Percentiles rank a stretch among this genome's conserved stretches.
phyloP scores from a whole-genome alignment of 129 eudicot genomes.

The Chrysanthemum makinoi region DNA sequence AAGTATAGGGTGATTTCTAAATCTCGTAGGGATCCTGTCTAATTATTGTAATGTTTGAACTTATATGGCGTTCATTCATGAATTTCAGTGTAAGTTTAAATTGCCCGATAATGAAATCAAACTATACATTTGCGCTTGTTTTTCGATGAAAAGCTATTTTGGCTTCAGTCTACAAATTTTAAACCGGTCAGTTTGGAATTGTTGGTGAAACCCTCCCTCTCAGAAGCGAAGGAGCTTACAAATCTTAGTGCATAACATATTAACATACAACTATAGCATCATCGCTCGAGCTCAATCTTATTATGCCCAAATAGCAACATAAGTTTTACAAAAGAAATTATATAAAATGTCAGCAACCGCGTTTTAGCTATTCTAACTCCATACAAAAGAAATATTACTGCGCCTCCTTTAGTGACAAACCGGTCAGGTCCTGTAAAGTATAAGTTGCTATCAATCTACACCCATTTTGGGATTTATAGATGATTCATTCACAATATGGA shows the following conservation, averaged over 20 bases:
- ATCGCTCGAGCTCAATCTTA: background rate
- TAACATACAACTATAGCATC: background rate
- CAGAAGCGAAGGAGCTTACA: background rate
- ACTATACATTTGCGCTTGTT: too few species aligned
- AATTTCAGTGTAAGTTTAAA: background rate
- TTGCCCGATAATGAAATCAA: background rate
- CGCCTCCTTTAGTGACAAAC: constrained; percentile 11
- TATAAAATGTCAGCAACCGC: background rate
- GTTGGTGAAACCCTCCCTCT: background rate
- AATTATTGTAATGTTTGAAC: constrained; percentile 3
- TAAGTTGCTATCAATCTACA: background rate
- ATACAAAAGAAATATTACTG: constrained; percentile 8
- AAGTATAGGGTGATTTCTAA: constrained; percentile 35
- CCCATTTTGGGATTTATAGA: background rate
- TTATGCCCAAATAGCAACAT: background rate
- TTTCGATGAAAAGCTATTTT: background rate
- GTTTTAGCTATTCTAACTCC: constrained; percentile 27
- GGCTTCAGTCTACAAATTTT: background rate
- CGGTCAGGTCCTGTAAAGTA: background rate
- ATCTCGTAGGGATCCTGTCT: constrained; percentile 24
- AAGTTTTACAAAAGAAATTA: constrained; percentile 4
- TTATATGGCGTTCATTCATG: background rate
- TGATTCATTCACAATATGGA: constrained; percentile 47
- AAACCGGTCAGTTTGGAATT: too few species aligned
- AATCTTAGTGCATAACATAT: background rate